Percentiles rank a stretch among this genome's conserved stretches.
Evolutionary conservation across 2,329 filamentous ascomycete genomes (phyloP).

Genomic region (Penicillium capsulatum): DNA sequence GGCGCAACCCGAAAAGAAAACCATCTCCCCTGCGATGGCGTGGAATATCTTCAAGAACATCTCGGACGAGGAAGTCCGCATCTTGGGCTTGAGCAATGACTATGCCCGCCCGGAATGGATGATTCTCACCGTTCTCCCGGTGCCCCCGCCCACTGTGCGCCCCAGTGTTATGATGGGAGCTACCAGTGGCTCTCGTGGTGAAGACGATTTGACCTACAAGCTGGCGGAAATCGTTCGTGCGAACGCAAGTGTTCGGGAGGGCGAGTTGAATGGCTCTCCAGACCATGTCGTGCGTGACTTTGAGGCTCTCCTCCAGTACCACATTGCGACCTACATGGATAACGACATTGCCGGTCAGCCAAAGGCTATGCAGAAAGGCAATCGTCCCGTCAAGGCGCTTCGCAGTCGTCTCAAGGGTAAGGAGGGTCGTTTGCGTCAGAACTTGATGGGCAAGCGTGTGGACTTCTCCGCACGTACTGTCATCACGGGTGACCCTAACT

Average conservation of each 20-base stretch:
- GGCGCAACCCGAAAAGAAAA: conserved; percentile 71
- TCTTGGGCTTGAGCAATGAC: conserved; percentile 89
- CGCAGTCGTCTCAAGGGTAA: conserved; percentile 98
- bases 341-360: conserved; percentile 97
- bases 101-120: conserved; percentile 98
- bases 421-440: conserved; percentile 94
- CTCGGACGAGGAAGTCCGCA: conserved; percentile 70
- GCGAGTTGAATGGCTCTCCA: conserved; percentile 84
- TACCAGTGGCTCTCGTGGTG: conserved; percentile 84
- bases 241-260: conserved; percentile 89
- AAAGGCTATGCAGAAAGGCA: conserved; percentile 93
- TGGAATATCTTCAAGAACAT: conserved; percentile 84
- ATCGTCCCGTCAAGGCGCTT: conserved; percentile 93
- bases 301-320: conserved; percentile 87
- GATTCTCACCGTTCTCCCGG: conserved; percentile 89
- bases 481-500: conserved; percentile 96
- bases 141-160: conserved; percentile 90
- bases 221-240: conserved; percentile 96
- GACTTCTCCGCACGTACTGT: conserved; percentile 99
- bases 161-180: conserved; percentile 97
- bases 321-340: conserved; percentile 99
- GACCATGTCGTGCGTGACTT: conserved; percentile 89
- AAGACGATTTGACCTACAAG: conserved; percentile 99
- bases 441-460: conserved; percentile 99
- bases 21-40: conserved; percentile 78